These are phyloP conservation scores for Fusarium ambrosium DNA, from an alignment of 2,329 filamentous ascomycete species.

Conservation along the genomic window DNA sequence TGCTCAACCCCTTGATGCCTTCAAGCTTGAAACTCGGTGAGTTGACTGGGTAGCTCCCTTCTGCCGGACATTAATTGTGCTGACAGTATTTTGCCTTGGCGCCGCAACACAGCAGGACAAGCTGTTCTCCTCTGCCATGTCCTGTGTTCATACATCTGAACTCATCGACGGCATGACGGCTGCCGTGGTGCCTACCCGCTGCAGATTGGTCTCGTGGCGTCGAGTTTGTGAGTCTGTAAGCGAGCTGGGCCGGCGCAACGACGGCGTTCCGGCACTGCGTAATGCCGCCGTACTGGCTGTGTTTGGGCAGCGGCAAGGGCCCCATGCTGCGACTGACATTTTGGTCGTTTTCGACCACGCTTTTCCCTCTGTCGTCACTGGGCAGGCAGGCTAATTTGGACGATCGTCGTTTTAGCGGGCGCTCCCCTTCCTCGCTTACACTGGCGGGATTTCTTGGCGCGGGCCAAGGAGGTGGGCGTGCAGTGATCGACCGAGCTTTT, in stretches of 20 bases:
- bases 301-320: slow-evolving; percentile 37
- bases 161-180: neutral
- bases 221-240: slow-evolving; percentile 27
- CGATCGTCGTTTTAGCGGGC: slow-evolving; percentile 50
- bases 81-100: neutral
- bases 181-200: slow-evolving; percentile 18
- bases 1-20: slow-evolving; percentile 11
- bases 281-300: slow-evolving; percentile 32
- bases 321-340: slow-evolving; percentile 29
- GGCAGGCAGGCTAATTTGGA: slow-evolving; percentile 46
- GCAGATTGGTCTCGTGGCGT: slow-evolving; percentile 23
- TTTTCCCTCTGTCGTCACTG: slow-evolving; percentile 39
- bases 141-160: neutral
- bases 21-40: slow-evolving; percentile 11
- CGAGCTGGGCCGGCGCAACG: slow-evolving; percentile 28
- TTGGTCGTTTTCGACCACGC: slow-evolving; percentile 17
- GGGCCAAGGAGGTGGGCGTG: slow-evolving; percentile 35
- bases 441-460: slow-evolving; percentile 44
- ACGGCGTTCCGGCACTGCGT: slow-evolving; percentile 38
- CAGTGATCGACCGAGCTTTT: slow-evolving; percentile 45
- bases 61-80: neutral
- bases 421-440: slow-evolving; percentile 49
- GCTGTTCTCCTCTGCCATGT: too few relatives aligned
- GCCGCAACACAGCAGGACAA: neutral
- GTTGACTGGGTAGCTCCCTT: slow-evolving; percentile 4